Percentiles rank a stretch among this genome's conserved stretches.
Conservation (phyloP, 2,329 filamentous ascomycete species). For the Microdochium trichocladiopsis region DNA sequence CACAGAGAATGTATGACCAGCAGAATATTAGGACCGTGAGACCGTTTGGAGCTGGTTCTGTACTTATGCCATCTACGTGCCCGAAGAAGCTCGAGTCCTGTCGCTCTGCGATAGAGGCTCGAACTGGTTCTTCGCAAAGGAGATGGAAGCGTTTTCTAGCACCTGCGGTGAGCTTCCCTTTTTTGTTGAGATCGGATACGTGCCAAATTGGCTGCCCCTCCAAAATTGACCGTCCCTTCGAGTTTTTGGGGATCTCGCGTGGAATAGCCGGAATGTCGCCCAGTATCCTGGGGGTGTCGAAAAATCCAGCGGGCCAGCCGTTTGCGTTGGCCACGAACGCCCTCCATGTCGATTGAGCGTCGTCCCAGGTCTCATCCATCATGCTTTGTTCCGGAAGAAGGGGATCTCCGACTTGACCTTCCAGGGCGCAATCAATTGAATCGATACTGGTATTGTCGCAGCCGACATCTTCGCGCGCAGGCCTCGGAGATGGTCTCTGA, state of each 20-base stretch:
- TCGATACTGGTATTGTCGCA: too few relatives aligned
- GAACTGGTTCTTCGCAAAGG: not conserved
- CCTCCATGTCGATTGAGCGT: not conserved
- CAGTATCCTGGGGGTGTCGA: not conserved
- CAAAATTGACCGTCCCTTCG: not conserved
- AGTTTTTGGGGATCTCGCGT: not conserved
- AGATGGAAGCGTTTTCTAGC: not conserved
- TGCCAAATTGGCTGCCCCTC: not conserved
- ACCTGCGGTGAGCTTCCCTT: not conserved
- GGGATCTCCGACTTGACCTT: too few relatives aligned
- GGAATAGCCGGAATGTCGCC: not conserved
- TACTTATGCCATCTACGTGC: not conserved
- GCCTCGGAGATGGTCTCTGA: too few relatives aligned
- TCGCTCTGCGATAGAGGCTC: too few relatives aligned
- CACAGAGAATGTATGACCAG: not conserved
- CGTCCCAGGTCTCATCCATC: too few relatives aligned
- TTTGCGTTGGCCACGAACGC: not conserved
- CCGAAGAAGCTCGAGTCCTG: not conserved
- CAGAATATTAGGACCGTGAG: not conserved
- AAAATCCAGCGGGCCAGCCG: not conserved
- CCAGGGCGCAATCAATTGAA: too few relatives aligned
- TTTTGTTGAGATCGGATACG: not conserved
- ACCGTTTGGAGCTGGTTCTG: not conserved
- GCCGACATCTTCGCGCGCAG: too few relatives aligned
- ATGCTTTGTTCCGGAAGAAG: too few relatives aligned